Evolutionary conservation across 2,329 filamentous ascomycete genomes (phyloP).

Genomic region (Hypomyces perniciosus): DNA sequence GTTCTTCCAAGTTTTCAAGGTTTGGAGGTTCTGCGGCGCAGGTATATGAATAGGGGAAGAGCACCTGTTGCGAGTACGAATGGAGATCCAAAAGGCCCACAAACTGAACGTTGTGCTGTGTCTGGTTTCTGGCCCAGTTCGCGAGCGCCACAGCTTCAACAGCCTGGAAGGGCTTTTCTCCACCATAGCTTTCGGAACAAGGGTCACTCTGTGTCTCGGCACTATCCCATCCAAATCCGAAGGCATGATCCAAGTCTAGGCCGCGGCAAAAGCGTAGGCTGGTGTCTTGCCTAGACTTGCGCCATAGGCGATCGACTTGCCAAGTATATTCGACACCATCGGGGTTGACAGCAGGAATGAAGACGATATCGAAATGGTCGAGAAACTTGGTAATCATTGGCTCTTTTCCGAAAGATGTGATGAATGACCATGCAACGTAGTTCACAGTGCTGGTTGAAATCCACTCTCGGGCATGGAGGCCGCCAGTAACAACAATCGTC

Average conservation of each 20-base stretch:
- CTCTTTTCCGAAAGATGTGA: conserved; percentile 73
- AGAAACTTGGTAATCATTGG: conserved; percentile 69
- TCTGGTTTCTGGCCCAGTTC: conserved; percentile 78
- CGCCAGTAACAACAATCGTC: conserved; percentile 76
- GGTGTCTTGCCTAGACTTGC: conserved; percentile 86
- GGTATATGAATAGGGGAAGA: conserved; percentile 87
- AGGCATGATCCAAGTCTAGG: conserved; percentile 82
- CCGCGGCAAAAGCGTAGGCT: conserved; percentile 77
- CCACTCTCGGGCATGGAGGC: conserved; percentile 94
- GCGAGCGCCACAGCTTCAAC: conserved; percentile 70
- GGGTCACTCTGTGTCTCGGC: conserved; percentile 63
- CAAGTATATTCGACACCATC: conserved; percentile 94
- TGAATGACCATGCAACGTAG: conserved; percentile 82
- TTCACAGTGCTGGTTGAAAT: conserved; percentile 88
- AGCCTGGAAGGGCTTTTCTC: conserved; percentile 75
- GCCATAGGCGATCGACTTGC: conserved; percentile 87
- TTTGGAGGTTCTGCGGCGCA: conserved; percentile 75
- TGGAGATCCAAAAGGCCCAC: conserved; percentile 87
- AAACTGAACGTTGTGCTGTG: conserved; percentile 65
- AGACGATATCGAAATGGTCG: conserved; percentile 77
- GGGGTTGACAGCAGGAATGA: conserved; percentile 84
- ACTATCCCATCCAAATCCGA: conserved; percentile 78
- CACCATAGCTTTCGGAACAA: conserved; percentile 86
- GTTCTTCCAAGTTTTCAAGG: conserved; percentile 84
- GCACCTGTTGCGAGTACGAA: conserved; percentile 89